Base-by-base conservation (phyloP, 2,329 filamentous ascomycete genomes). In the Fusarium sp. region DNA sequence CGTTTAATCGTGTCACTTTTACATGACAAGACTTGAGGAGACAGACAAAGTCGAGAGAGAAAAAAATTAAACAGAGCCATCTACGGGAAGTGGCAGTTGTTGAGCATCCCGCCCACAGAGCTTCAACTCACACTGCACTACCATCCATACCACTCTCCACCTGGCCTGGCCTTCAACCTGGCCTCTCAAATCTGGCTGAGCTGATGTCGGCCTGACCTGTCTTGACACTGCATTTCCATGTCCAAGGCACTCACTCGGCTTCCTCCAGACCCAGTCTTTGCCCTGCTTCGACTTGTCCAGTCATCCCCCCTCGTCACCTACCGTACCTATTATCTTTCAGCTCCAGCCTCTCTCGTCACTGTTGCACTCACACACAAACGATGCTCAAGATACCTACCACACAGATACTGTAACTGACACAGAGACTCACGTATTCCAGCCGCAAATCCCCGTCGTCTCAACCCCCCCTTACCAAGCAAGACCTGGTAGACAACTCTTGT, bases 1-100 rank as follows among this genome's bases (percentile, higher is more conserved):
- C 59, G 52, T 64, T 65, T 72, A n/a, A 73, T 74, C 76, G 73
- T 76, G 70, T 74, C 67, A 74, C 65, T 77, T 68, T 76, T 72
- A 75, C 75, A 72, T 71, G 72, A 70, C 61, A 67, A 63, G 60
- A 65, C 43, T 63, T 45, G 63, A 43, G 41, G 59, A 37, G 59
- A 67, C 56, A 61, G 63, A 60, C 54, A 69, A 65, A 64, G 50
- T 68, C 58, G 65, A 63, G 66, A 56, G 65, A 41, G 56, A 52
- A 50, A 58, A 65, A 41, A 64, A 52, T 52, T 52, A 52, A 59
- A 29, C 24, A 59, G 48, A 20, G 63, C 16, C 52, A 20, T 56
- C 63, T 48, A 52, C 56, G 64, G 50, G 31, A 67, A 71, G 67
- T 58, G 72, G 60, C 57, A 56, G 66, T 54, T 63, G 50, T 71